Conservation (phyloP, 2,329 filamentous ascomycete species). For the Aspergillus ochraceoroseus region DNA sequence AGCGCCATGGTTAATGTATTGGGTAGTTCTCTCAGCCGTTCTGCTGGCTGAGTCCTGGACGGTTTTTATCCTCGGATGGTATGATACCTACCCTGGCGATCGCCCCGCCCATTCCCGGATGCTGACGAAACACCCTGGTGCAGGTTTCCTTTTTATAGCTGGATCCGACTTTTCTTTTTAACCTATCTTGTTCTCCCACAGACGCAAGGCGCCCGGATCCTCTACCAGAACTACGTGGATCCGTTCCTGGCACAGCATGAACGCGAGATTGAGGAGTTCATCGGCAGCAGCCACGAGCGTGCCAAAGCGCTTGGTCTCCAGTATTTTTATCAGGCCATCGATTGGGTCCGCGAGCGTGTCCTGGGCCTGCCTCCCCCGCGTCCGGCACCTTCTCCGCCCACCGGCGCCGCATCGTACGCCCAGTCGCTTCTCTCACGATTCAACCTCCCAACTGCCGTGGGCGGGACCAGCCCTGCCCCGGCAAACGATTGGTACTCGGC, state of each 20-base stretch:
- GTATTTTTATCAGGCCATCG: constrained; percentile 67
- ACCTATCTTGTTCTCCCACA: constrained; percentile 96
- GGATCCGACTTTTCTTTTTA: constrained; percentile 79
- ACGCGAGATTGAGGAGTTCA: constrained; percentile 81
- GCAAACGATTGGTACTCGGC: constrained; percentile 70
- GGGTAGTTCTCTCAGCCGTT: constrained; percentile 81
- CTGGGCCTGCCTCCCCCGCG: constrained; percentile 66
- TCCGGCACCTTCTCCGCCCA: constrained; percentile 47
- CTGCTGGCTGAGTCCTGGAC: constrained; percentile 82
- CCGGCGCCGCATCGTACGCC: constrained; percentile 57
- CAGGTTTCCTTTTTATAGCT: constrained; percentile 92
- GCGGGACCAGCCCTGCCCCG: constrained; percentile 49
- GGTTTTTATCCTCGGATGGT: constrained; percentile 80
- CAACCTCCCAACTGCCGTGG: constrained; percentile 64
- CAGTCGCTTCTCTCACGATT: constrained; percentile 80
- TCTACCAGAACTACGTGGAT: constrained; percentile 81
- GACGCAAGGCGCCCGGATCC: constrained; percentile 81
- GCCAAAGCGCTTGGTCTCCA: constrained; percentile 70
- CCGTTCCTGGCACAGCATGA: constrained; percentile 88
- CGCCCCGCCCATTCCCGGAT: too few relatives aligned
- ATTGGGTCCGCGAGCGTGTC: constrained; percentile 67
- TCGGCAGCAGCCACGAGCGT: constrained; percentile 72
- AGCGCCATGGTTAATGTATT: constrained; percentile 99
- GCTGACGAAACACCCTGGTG: too few relatives aligned
- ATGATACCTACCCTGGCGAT: constrained; percentile 20